Evolutionary conservation across 2,329 filamentous ascomycete species (phyloP).

Genomic region (Stachybotrys chlorohalonatus): DNA sequence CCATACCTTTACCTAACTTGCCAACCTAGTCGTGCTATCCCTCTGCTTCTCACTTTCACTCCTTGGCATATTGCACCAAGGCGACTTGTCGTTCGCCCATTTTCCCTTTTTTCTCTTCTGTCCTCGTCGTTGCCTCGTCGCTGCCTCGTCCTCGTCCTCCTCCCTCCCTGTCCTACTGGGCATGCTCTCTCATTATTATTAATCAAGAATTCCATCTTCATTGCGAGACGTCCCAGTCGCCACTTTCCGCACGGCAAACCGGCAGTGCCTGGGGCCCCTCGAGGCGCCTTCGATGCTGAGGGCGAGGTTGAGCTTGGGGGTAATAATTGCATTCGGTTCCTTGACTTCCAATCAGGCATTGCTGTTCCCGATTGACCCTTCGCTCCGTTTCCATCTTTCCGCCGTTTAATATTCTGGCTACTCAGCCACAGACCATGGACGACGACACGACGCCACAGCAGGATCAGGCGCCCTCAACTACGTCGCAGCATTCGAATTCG

Average conservation of each 20-base stretch:
- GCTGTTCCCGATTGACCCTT: not conserved
- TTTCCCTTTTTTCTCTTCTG: not conserved
- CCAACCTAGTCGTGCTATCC: too few species aligned
- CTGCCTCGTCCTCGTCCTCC: not conserved
- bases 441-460: not conserved
- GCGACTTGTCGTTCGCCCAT: not conserved
- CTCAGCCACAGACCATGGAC: not conserved
- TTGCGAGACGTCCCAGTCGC: not conserved
- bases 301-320: not conserved
- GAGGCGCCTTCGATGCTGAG: not conserved
- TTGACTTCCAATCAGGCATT: not conserved
- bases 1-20: too few species aligned
- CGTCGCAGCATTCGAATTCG: not conserved
- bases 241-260: not conserved
- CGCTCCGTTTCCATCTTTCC: not conserved
- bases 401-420: not conserved
- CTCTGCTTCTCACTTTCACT: too few species aligned
- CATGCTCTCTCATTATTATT: too few species aligned
- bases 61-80: too few species aligned
- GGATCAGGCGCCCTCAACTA: not conserved
- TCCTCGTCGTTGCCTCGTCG: not conserved
- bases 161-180: not conserved
- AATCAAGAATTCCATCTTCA: not conserved
- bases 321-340: too few species aligned
- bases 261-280: not conserved